phyloP scores from a whole-genome alignment of 768 basidiomycete genomes.

The Kwoniella europaea region DNA sequence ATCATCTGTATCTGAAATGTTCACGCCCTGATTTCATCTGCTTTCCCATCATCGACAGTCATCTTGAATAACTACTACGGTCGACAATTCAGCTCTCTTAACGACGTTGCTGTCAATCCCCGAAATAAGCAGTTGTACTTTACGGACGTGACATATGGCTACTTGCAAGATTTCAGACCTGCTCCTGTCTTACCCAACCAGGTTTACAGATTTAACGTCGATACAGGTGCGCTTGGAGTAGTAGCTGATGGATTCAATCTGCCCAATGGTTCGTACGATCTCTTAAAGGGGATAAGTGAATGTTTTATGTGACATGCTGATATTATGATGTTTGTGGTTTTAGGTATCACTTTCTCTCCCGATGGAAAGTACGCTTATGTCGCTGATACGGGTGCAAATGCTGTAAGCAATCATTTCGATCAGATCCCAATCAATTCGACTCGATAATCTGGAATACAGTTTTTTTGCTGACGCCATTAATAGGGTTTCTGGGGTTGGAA shows the following conservation, averaged over 20 bases:
- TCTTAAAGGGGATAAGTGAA: neutral
- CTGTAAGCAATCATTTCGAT: slow-evolving; percentile 31
- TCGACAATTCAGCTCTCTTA: slow-evolving; percentile 79
- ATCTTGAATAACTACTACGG: slow-evolving; percentile 79
- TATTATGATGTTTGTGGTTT: neutral
- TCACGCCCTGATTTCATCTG: neutral
- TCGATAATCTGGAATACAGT: neutral
- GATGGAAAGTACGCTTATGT: slow-evolving; percentile 72
- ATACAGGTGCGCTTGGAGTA: slow-evolving; percentile 68
- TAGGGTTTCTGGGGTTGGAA: slow-evolving; percentile 44
- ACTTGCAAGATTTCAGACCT: slow-evolving; percentile 70
- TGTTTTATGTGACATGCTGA: neutral
- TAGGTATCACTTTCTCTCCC: slow-evolving; percentile 69
- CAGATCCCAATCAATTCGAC: neutral
- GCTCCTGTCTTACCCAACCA: slow-evolving; percentile 71
- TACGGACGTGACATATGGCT: slow-evolving; percentile 72
- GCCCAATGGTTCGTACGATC: slow-evolving; percentile 63
- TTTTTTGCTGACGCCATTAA: slow-evolving; percentile 1
- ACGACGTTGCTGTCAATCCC: slow-evolving; percentile 77
- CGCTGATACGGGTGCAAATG: slow-evolving; percentile 52
- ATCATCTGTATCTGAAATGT: neutral
- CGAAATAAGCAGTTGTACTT: slow-evolving; percentile 72
- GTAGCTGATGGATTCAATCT: slow-evolving; percentile 78
- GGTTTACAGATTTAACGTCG: slow-evolving; percentile 76
- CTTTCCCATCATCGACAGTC: slow-evolving; percentile 29